Conservation (phyloP, 73 alveolate genomes). For the Tetrahymena elliotti region DNA sequence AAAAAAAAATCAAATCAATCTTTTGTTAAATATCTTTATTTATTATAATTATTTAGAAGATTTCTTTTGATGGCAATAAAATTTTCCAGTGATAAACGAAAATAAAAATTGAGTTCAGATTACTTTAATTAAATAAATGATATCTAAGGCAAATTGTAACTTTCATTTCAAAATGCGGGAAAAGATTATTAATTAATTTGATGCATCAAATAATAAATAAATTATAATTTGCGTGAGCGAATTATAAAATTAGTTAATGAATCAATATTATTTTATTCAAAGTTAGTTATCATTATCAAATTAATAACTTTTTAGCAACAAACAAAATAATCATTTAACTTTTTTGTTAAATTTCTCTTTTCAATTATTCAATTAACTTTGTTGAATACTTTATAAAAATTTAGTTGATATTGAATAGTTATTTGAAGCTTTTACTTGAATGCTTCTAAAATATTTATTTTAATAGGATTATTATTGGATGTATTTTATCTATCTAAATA, state of each 20-base stretch:
- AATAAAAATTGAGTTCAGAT: not conserved
- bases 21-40: no score
- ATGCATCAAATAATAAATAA: no score
- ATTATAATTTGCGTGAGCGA: no score
- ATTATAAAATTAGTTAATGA: not conserved
- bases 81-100: not conserved
- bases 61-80: not conserved
- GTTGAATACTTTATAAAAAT: no score
- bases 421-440: no score
- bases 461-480: not conserved
- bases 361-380: no score
- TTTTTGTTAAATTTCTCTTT: no score
- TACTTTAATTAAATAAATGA: not conserved
- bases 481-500: not conserved
- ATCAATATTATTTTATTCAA: not conserved
- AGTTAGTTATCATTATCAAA: not conserved
- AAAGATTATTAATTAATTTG: not conserved
- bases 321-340: no score
- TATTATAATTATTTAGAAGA: no score
- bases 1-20: no score
- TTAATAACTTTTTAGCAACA: not conserved
- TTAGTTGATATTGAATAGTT: no score
- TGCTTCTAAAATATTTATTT: not conserved
- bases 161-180: not conserved
- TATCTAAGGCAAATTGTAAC: not conserved